Evolutionary conservation across 441 rosid species (phyloP), one percentile per base, ranked within the genome.

Genomic region (Hura crepitans): DNA sequence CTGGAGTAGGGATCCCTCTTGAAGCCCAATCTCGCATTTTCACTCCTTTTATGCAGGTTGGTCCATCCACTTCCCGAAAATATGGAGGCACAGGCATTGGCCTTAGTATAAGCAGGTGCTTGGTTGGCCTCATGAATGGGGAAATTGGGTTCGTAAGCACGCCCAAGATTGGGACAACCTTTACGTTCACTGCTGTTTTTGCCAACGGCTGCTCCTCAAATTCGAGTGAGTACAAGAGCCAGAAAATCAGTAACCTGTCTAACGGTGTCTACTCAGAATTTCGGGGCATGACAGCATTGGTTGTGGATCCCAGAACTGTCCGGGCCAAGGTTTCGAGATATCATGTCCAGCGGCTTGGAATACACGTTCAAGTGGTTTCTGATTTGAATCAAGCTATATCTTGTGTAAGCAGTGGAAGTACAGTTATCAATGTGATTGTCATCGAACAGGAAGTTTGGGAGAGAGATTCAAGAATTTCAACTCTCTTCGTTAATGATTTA

Each of bases 41-140:
- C 71, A 87, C 81, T 87, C 99, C 97, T 27, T 95, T 95, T 73
- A 86, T 92, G 90, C 97, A 95, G 81, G 99, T 94, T 14, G 99
- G 92, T 72, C 92, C 97, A 79, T 95, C 99, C 37, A 92, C 99
- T 49, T 95, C 99, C 46, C 81, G 99, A 76, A 78, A 81, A 59
- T 87, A 85, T 53, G 99, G 99, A 60, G 99, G 97, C 61, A 92
- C 97, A 0, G 99, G 99, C 23, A 95, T 95, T 76, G 99, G 99
- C 58, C 82, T 95, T 83, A 95, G 99, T 78, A 95, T 95, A 67
- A 92, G 92, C 65, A 92, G 89, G 82, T 92, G 97, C 66, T 85
- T 95, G 50, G 97, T 90, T 13, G 97, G 90, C 80, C 85, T 92
- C 73, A 95, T 95, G 99, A 87, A 82, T 7, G 98, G 98, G 78